These are phyloP conservation scores for Nitzschia sp. DNA, from an alignment of 108 stramenopile genomes.

Conservation along the genomic window DNA sequence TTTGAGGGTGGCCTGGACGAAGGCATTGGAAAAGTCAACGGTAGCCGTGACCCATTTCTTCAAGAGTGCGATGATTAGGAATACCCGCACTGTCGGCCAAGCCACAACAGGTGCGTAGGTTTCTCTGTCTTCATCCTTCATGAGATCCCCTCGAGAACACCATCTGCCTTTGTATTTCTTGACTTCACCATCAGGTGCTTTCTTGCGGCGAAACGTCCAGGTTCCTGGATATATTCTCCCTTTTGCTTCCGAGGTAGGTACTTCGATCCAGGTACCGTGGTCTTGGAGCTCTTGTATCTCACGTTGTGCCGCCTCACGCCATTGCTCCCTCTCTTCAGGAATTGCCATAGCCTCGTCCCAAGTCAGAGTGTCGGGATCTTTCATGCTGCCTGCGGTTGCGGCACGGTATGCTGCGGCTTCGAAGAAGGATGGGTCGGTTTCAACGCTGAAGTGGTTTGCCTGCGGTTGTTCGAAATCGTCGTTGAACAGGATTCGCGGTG, in stretches of 20 bases:
- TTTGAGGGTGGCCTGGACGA: conserved; percentile 46
- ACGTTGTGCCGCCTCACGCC: background rate
- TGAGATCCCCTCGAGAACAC: too few species aligned
- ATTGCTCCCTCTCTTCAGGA: background rate
- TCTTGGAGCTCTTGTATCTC: background rate
- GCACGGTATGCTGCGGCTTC: background rate
- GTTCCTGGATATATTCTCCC: conserved; percentile 40
- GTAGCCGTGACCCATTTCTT: conserved; percentile 33
- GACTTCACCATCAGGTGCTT: conserved; percentile 42
- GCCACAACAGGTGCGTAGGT: too few species aligned
- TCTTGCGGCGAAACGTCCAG: conserved; percentile 52
- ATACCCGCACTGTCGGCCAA: conserved; percentile 3
- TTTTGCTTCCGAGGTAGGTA: background rate
- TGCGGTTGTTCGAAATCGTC: too few species aligned
- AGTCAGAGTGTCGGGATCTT: conserved; percentile 31
- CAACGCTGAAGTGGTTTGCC: too few species aligned
- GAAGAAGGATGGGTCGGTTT: too few species aligned
- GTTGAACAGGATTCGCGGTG: too few species aligned
- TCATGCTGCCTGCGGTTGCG: background rate
- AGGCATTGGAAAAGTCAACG: conserved; percentile 51
- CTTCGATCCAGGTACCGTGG: conserved; percentile 22
- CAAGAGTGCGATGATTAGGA: conserved; percentile 12
- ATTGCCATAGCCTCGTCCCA: conserved; percentile 30
- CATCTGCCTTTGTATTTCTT: conserved; percentile 54
- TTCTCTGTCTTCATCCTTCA: too few species aligned